These are phyloP conservation scores for Hansfordia pulvinata DNA, from an alignment of 2,329 filamentous ascomycete species.

Conservation along the genomic window DNA sequence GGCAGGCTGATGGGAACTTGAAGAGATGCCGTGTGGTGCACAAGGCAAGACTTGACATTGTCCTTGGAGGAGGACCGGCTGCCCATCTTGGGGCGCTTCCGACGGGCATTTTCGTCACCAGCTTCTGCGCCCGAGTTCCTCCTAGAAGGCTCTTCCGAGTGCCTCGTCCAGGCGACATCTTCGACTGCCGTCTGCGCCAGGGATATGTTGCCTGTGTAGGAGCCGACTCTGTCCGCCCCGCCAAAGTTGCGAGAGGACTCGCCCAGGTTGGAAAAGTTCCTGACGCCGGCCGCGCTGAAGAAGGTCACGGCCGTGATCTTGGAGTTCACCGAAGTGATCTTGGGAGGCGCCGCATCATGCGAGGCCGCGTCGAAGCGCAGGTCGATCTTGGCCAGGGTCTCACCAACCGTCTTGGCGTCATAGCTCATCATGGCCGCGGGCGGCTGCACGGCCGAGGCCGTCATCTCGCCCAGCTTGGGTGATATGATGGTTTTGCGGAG, in stretches of 20 bases:
- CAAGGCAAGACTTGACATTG: slow-evolving; percentile 10
- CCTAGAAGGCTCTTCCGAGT: slow-evolving; percentile 18
- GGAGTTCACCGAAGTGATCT: slow-evolving; percentile 30
- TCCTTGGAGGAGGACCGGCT: slow-evolving; percentile 5
- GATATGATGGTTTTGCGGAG: slow-evolving; percentile 39
- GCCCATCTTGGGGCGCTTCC: slow-evolving; percentile 16
- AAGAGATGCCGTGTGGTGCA: slow-evolving; percentile 27
- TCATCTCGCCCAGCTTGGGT: slow-evolving; percentile 34
- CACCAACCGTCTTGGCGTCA: slow-evolving; percentile 28
- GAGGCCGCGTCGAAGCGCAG: slow-evolving; percentile 32
- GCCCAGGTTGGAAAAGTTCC: slow-evolving; percentile 34
- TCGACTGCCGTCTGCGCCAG: slow-evolving; percentile 23
- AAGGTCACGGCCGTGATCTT: slow-evolving; percentile 40
- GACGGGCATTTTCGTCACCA: slow-evolving; percentile 25
- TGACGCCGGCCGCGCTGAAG: slow-evolving; percentile 31
- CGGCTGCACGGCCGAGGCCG: slow-evolving; percentile 29
- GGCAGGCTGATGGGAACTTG: slow-evolving; percentile 35
- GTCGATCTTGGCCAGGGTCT: slow-evolving; percentile 27
- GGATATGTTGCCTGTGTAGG: slow-evolving; percentile 29
- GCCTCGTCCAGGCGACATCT: slow-evolving; percentile 26
- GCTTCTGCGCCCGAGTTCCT: slow-evolving; percentile 45
- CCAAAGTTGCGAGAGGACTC: slow-evolving; percentile 23
- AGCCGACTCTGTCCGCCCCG: slow-evolving; percentile 25
- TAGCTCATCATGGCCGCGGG: slow-evolving; percentile 33
- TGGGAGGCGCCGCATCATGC: slow-evolving; percentile 28